These are phyloP conservation scores for Penicillium angulare DNA, from an alignment of 495 filamentous ascomycete species.

Conservation along the genomic window DNA sequence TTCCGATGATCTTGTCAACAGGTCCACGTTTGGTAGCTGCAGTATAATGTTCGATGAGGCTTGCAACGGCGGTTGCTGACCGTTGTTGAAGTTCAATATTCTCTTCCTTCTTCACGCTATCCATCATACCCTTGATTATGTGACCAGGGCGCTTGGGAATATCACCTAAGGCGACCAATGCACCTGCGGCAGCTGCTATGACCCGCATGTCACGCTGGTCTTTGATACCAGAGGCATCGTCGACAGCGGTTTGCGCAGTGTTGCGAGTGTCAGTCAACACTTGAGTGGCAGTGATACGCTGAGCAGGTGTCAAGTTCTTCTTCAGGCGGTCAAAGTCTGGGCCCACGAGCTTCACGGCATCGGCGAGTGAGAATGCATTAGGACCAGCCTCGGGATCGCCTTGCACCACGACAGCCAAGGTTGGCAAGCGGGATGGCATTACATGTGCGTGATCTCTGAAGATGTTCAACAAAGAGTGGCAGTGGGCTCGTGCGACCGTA, in stretches of 20 bases:
- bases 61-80: slow-evolving; percentile 77
- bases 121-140: slow-evolving; percentile 95
- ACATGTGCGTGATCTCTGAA: slow-evolving; percentile 88
- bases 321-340: slow-evolving; percentile 84
- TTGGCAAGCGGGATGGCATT: slow-evolving; percentile 65
- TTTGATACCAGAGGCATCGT: slow-evolving; percentile 74
- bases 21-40: slow-evolving; percentile 70
- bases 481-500: slow-evolving; percentile 84
- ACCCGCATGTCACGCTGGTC: slow-evolving; percentile 83
- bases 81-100: slow-evolving; percentile 86
- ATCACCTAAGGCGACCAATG: slow-evolving; percentile 78
- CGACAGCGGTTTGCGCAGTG: slow-evolving; percentile 66
- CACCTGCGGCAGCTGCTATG: slow-evolving; percentile 79
- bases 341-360: slow-evolving; percentile 80
- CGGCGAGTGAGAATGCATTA: slow-evolving; percentile 81
- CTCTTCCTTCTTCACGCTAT: slow-evolving; percentile 94
- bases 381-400: slow-evolving; percentile 87
- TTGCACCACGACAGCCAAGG: slow-evolving; percentile 84
- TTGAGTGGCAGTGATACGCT: slow-evolving; percentile 74
- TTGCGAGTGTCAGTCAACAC: slow-evolving; percentile 70
- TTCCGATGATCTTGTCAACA: slow-evolving; percentile 89
- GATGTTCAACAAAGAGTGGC: slow-evolving; percentile 80
- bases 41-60: slow-evolving; percentile 83
- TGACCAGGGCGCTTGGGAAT: slow-evolving; percentile 87
- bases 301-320: slow-evolving; percentile 76